Base-by-base conservation (phyloP, 2,329 filamentous ascomycete species). In the Cladosporium sp. region DNA sequence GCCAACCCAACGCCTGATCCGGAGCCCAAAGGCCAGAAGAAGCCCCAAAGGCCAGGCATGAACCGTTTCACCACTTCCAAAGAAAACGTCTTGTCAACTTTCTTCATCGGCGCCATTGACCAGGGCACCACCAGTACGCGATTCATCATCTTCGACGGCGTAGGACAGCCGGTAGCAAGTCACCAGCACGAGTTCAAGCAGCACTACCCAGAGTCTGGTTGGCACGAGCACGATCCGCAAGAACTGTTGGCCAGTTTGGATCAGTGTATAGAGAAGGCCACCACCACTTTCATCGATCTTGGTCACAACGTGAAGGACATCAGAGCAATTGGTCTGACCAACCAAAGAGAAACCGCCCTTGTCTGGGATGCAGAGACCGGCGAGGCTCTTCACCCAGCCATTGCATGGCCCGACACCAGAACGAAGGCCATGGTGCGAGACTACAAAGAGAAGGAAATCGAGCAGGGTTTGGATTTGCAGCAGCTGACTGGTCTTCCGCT, bases 181-280 rank as follows among this genome's bases (percentile, higher is more conserved):
- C 88, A 95, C 66, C 90, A 95, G 70, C 83, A 91, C 57, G 88
- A 94, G 67, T 91, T 95, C 63, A 81, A 82, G 57, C 91, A 95
- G 66, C 80, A 85, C 52, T 92, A 94, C 67, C 88, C 88, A 13
- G 77, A 90, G 54, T 85, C 90, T 57, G 91, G 91, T 86, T 93
- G 87, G 88, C 87, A 94, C 67, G 89, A 94, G 67, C 88, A 94
- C 63, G 84, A 93, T 61, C 87, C 88, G 5, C 69, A 79, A 43
- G 86, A 88, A 62, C 78, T 95, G 43, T 74, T 92, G 36, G 71
- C 73, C 43, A 85, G 86, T 2, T 86, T 90, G 30, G 79, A 87
- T 59, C 75, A 77, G 52, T 94, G 88, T 68, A 88, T 94, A 57
- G 83, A 88, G 57, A 79, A 82, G 57, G 86, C 87, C 0, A 82